Evolutionary conservation across 2,329 filamentous ascomycete genomes (phyloP), one percentile per base, ranked within the genome.

Genomic region (Aspergillus carbonarius): DNA sequence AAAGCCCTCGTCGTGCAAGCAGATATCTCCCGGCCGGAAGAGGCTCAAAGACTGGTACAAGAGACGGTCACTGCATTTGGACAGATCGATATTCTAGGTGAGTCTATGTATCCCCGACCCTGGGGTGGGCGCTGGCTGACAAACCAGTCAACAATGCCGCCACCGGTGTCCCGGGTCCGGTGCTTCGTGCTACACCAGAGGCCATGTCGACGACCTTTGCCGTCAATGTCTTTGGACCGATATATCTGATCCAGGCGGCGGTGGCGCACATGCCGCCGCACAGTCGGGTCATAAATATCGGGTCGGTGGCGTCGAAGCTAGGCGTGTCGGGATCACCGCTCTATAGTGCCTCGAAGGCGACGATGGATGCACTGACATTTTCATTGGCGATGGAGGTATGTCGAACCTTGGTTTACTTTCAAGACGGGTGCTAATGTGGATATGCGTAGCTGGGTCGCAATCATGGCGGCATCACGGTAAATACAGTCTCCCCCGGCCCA

Each of bases 1-100:
- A 60, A 60, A 20, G 65, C 61, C 1, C 44, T 58, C 2, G 51
- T 61, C 5, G 44, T 54, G 30, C 62, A 60, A 18, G 58, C 63
- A 2, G 54, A 54, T n/a, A 46, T 67, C 13, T 55, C 49, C 15
- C 60, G 59, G 1, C 18, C 59, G 15, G 57, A 62, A 2, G 60
- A 58, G 4, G 50, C 50, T 5, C 25, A 42, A 8, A 53, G 37
- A 18, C 37, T 53, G 7, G 37, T 53, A 15, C 17, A 17, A 3
- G 15, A 30, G n/a, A 25, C 50, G 2, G 37, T 53, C 8, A 5
- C 23, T 18, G 23, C 35, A 4, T 53, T 53, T 30, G 50, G 23
- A 5, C 42, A 39, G 23, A 27, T 53, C 37, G 50, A 53, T 42
- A 42, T 53, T n/a, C 35, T 53, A 30, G 50, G 50, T 53, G 13